phyloP scores from a whole-genome alignment of 768 basidiomycete genomes.

The Lactarius vividus region DNA sequence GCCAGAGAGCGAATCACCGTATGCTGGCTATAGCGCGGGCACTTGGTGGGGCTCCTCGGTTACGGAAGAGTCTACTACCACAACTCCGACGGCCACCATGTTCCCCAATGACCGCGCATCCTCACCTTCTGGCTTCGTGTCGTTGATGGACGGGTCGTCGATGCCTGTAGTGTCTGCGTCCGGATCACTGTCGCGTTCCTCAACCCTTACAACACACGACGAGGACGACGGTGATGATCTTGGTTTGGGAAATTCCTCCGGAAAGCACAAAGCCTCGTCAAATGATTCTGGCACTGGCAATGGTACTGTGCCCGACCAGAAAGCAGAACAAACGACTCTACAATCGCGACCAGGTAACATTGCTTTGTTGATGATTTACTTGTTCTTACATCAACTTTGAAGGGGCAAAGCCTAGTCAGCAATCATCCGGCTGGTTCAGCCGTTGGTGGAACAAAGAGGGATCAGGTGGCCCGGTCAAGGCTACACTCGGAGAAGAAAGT shows the following conservation, averaged over 20 bases:
- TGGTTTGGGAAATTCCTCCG: constrained; percentile 78
- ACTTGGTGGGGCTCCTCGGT: constrained; percentile 63
- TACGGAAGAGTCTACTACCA: constrained; percentile 38
- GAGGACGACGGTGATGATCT: constrained; percentile 84
- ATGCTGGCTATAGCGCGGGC: constrained; percentile 8
- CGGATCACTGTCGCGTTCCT: constrained; percentile 22
- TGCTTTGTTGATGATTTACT: not conserved
- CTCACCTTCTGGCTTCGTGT: constrained; percentile 52
- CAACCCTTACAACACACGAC: constrained; percentile 30
- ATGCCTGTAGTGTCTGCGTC: constrained; percentile 34
- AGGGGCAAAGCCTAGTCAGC: constrained; percentile 29
- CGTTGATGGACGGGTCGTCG: constrained; percentile 69
- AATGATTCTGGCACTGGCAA: constrained; percentile 33
- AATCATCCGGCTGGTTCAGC: constrained; percentile 70
- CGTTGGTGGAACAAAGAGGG: constrained; percentile 75
- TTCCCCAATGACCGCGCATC: constrained; percentile 50
- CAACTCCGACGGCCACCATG: constrained; percentile 67
- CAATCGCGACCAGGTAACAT: constrained; percentile 37
- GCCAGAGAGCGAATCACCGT: constrained; percentile 1
- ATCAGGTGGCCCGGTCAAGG: constrained; percentile 72
- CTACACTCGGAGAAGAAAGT: constrained; percentile 89
- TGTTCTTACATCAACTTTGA: constrained; percentile 1
- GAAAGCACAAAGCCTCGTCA: constrained; percentile 37
- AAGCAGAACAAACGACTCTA: constrained; percentile 21
- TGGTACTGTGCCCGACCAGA: constrained; percentile 25